Percentiles rank a stretch among this genome's conserved stretches.
Conservation (phyloP, 2,329 filamentous ascomycete genomes). For the Pyrenophora tritici-repentis region DNA sequence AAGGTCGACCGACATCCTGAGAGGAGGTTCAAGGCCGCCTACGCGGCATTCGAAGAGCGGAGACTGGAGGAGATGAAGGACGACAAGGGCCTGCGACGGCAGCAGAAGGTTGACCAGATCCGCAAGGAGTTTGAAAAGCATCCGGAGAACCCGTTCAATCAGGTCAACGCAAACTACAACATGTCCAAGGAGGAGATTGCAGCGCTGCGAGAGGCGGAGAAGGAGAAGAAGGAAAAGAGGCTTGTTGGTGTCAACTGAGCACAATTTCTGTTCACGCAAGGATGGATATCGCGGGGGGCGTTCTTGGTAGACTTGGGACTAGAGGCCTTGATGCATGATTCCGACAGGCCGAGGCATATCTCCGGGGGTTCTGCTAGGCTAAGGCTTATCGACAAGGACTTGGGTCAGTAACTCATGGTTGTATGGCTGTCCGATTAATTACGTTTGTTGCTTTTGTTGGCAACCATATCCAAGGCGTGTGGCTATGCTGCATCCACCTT, state of each 20-base stretch:
- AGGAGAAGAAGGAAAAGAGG: constrained; percentile 73
- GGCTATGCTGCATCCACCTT: not conserved
- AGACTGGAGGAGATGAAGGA: constrained; percentile 82
- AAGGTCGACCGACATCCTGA: constrained; percentile 91
- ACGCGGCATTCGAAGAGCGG: constrained; percentile 78
- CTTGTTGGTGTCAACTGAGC: constrained; percentile 50
- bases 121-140: constrained; percentile 93
- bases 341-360: constrained; percentile 4
- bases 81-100: constrained; percentile 78
- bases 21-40: constrained; percentile 83
- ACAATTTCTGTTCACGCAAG: constrained; percentile 8
- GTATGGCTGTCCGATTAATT: not conserved
- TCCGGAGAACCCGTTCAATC: constrained; percentile 94
- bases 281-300: constrained; percentile 9
- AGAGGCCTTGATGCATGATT: constrained; percentile 2
- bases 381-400: not conserved
- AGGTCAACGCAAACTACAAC: constrained; percentile 77
- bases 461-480: constrained; percentile 1
- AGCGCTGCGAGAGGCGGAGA: constrained; percentile 68
- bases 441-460: constrained; percentile 6
- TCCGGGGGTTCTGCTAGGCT: not conserved
- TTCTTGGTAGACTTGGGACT: constrained; percentile 22
- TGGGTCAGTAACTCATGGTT: not conserved
- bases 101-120: constrained; percentile 84
- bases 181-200: constrained; percentile 76